Evolutionary conservation across 192 early-diverging fungal genomes (phyloP).

Genomic region (Coemansia sp.): DNA sequence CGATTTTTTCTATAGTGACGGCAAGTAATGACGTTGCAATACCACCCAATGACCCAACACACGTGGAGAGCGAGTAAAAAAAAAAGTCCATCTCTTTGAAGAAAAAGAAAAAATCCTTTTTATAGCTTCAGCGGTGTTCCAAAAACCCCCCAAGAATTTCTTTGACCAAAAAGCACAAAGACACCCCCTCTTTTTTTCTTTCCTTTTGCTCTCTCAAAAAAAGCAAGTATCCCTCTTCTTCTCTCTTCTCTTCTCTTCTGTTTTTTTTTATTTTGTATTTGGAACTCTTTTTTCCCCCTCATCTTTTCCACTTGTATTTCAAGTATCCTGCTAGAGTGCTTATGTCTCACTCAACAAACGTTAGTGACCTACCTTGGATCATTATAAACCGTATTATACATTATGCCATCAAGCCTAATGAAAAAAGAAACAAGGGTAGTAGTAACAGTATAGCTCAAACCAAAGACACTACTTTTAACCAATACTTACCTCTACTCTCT

Average conservation of each 20-base stretch:
- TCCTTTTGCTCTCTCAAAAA: neutral
- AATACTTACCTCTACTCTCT: neutral
- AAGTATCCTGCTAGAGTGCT: neutral
- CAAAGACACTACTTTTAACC: neutral
- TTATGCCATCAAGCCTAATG: neutral
- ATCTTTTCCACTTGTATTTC: neutral
- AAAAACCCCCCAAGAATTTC: neutral
- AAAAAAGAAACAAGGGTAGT: neutral
- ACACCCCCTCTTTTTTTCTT: neutral
- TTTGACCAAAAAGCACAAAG: neutral
- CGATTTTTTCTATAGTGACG: neutral
- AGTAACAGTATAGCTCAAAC: neutral
- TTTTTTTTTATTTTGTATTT: neutral
- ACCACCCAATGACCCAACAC: neutral
- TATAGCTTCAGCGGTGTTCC: neutral
- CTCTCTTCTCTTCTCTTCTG: neutral
- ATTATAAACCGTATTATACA: conserved; percentile 5
- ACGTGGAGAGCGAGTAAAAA: neutral
- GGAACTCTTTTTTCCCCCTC: neutral
- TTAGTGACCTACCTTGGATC: conserved; percentile 7
- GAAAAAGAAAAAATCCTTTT: neutral
- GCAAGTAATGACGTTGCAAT: neutral
- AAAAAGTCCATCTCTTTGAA: neutral
- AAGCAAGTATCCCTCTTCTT: neutral
- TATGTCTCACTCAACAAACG: neutral